Percentiles rank a stretch among this genome's conserved stretches.
These are phyloP conservation scores for Aspergillus niger DNA, from an alignment of 2,329 filamentous ascomycete genomes.

Conservation along the genomic window DNA sequence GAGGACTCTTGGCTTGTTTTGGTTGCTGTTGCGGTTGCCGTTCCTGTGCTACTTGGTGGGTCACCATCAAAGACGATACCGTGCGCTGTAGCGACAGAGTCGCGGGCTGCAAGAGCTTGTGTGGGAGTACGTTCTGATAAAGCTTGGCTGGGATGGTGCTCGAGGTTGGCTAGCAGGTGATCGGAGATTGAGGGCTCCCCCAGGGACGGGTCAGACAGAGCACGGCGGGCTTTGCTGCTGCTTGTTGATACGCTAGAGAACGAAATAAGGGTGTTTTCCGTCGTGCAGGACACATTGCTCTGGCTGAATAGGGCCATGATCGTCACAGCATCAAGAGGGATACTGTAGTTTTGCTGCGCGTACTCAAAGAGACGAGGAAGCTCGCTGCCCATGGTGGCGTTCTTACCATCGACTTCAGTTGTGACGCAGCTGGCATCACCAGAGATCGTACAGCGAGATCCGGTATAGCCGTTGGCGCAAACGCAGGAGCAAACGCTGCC, in stretches of 20 bases:
- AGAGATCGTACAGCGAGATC: slow-evolving; percentile 56
- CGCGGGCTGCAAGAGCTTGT: slow-evolving; percentile 25
- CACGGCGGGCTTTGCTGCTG: slow-evolving; percentile 32
- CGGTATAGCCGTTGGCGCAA: slow-evolving; percentile 84
- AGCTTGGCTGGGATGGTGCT: slow-evolving; percentile 13
- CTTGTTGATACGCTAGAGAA: slow-evolving; percentile 62
- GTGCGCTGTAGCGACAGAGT: slow-evolving; percentile 35
- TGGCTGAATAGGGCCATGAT: slow-evolving; percentile 76
- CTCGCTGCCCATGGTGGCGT: slow-evolving; percentile 79
- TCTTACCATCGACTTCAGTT: slow-evolving; percentile 49
- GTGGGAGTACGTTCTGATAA: slow-evolving; percentile 14
- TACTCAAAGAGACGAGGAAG: slow-evolving; percentile 72
- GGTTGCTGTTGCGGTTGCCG: slow-evolving; percentile 31
- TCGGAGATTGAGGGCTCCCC: slow-evolving; percentile 1
- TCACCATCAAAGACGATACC: slow-evolving; percentile 41
- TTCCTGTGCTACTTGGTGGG: slow-evolving; percentile 10
- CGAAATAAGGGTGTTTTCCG: slow-evolving; percentile 84
- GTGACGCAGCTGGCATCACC: slow-evolving; percentile 60
- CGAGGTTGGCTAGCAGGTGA: slow-evolving; percentile 3
- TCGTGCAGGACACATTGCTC: slow-evolving; percentile 74
- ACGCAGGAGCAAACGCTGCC: slow-evolving; percentile 77
- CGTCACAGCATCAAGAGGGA: slow-evolving; percentile 69
- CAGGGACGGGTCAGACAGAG: slow-evolving; percentile 13
- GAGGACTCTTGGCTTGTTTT: slow-evolving; percentile 7
- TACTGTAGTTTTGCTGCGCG: slow-evolving; percentile 68